These are phyloP conservation scores for Gnomoniopsis sp. DNA, from an alignment of 2,329 filamentous ascomycete genomes.

Conservation along the genomic window DNA sequence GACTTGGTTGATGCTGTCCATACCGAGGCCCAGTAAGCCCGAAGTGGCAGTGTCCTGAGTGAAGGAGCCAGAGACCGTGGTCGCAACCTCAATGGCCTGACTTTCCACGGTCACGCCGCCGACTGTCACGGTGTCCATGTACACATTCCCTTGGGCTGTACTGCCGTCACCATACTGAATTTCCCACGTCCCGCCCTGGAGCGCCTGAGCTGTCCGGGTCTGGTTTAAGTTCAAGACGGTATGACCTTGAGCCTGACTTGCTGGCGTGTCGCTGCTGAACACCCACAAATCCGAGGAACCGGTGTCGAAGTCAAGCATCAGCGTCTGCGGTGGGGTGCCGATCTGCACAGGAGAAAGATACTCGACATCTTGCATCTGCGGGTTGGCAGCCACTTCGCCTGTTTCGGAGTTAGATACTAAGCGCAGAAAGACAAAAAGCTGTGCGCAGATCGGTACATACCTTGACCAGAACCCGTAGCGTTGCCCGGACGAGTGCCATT, in stretches of 20 bases:
- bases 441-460: slow-evolving; percentile 1
- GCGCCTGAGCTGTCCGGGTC: slow-evolving; percentile 38
- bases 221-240: slow-evolving; percentile 49
- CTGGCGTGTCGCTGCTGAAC: slow-evolving; percentile 54
- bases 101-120: slow-evolving; percentile 54
- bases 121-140: slow-evolving; percentile 59
- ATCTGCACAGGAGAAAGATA: slow-evolving; percentile 58
- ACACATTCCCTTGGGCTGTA: slow-evolving; percentile 58
- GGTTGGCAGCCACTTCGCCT: slow-evolving; percentile 39
- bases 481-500: slow-evolving; percentile 8
- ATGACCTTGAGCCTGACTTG: slow-evolving; percentile 46
- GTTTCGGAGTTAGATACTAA: slow-evolving; percentile 18
- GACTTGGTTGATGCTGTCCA: slow-evolving; percentile 57
- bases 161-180: slow-evolving; percentile 65
- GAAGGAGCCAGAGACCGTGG: slow-evolving; percentile 46
- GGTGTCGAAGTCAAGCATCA: slow-evolving; percentile 66
- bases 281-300: slow-evolving; percentile 69
- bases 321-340: slow-evolving; percentile 47
- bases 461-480: slow-evolving; percentile 14
- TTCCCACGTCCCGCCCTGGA: slow-evolving; percentile 44
- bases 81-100: slow-evolving; percentile 64
- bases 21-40: slow-evolving; percentile 57
- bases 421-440: not conserved
- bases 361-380: slow-evolving; percentile 44
- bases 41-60: slow-evolving; percentile 28